Percentiles rank a stretch among this genome's conserved stretches.
phyloP scores from a whole-genome alignment of 2,329 filamentous ascomycete species.

The Elsinoe arachidis region DNA sequence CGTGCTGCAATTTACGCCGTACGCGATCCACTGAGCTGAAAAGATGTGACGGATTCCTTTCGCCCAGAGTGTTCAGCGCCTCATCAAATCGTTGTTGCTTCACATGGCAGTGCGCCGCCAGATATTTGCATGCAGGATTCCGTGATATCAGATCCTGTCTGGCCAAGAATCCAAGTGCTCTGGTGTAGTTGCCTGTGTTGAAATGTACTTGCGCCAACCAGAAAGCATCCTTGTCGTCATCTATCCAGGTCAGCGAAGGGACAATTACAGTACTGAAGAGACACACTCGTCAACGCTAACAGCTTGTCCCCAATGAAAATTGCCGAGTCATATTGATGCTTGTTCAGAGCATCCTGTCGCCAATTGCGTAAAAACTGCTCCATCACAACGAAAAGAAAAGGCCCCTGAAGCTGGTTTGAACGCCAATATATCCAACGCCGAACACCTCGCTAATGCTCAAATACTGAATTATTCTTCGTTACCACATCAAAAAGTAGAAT shows the following conservation, averaged over 20 bases:
- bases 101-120: constrained; percentile 88
- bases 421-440: too few species aligned
- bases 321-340: constrained; percentile 91
- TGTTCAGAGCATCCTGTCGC: constrained; percentile 90
- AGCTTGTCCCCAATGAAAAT: constrained; percentile 98
- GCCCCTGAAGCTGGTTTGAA: too few species aligned
- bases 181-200: constrained; percentile 85
- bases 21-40: constrained; percentile 58
- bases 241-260: constrained; percentile 37
- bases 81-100: constrained; percentile 88
- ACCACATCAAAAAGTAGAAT: too few species aligned
- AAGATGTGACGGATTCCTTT: constrained; percentile 87
- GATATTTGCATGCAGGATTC: constrained; percentile 81
- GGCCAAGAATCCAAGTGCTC: constrained; percentile 76
- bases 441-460: too few species aligned
- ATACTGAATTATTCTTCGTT: too few species aligned
- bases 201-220: constrained; percentile 99
- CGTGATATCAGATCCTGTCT: constrained; percentile 73
- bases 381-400: constrained; percentile 46
- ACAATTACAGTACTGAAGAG: not conserved
- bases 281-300: constrained; percentile 79
- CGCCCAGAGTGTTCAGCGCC: constrained; percentile 74
- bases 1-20: constrained; percentile 62
- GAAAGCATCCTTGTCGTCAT: constrained; percentile 87
- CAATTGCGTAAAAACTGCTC: constrained; percentile 88